Percentiles rank a stretch among this genome's conserved stretches.
Conservation (phyloP, 2,329 filamentous ascomycete genomes). For the Sporothrix brunneoviolacea region DNA sequence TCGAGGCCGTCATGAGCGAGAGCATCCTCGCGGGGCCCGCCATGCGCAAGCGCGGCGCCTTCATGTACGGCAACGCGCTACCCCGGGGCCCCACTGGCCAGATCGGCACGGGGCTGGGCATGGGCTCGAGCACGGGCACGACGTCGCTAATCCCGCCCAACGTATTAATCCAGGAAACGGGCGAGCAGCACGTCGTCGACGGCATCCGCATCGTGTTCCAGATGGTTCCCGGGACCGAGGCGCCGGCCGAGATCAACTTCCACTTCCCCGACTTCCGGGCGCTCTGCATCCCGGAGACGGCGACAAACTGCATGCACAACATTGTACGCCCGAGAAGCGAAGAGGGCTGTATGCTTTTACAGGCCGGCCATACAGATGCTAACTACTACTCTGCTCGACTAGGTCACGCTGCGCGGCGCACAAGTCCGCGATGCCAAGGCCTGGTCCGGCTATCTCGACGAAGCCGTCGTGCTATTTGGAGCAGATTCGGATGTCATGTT, state of each 20-base stretch:
- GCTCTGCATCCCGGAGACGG: constrained; percentile 4
- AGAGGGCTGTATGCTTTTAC: no score
- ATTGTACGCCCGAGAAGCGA: no score
- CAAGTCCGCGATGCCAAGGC: constrained; percentile 8
- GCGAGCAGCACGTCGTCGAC: constrained; percentile 2
- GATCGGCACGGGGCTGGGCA: not conserved
- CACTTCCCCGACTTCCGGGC: constrained; percentile 2
- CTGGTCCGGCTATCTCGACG: constrained; percentile 8
- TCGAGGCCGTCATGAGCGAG: constrained; percentile 4
- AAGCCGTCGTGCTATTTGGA: constrained; percentile 4
- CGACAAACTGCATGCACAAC: constrained; percentile 11
- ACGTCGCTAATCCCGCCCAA: not conserved
- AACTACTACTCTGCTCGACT: no score
- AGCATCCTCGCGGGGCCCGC: constrained; percentile 4
- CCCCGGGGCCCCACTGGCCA: not conserved
- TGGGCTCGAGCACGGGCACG: not conserved
- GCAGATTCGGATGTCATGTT: not conserved
- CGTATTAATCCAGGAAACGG: not conserved
- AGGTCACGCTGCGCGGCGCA: constrained; percentile 8
- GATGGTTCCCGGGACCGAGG: constrained; percentile 11
- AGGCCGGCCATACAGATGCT: no score
- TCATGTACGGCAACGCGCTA: constrained; percentile 7
- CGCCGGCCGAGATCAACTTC: constrained; percentile 9
- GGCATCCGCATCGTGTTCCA: constrained; percentile 7
- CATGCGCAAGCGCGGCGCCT: constrained; percentile 9